Conservation (phyloP, 2,329 filamentous ascomycete genomes). For the Alternaria tenuissima region DNA sequence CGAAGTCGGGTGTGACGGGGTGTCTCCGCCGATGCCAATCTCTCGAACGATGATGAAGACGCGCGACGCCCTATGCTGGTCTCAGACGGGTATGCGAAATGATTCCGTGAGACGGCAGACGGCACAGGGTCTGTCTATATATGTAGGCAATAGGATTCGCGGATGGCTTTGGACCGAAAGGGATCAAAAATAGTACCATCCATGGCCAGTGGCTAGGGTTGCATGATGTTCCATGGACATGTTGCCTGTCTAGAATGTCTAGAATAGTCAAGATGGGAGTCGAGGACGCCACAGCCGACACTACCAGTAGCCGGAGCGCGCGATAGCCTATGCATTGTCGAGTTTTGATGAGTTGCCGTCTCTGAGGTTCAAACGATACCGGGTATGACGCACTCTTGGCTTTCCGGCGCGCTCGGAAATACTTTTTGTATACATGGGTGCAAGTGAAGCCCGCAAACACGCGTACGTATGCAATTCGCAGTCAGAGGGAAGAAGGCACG, state of each 20-base stretch:
- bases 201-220: constrained; percentile 20
- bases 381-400: constrained; percentile 18
- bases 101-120: constrained; percentile 22
- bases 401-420: constrained; percentile 12
- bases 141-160: constrained; percentile 24
- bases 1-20: constrained; percentile 29
- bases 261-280: constrained; percentile 31
- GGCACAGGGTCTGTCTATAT: constrained; percentile 23
- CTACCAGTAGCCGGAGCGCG: constrained; percentile 14
- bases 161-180: constrained; percentile 13
- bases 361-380: background rate
- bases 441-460: constrained; percentile 7
- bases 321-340: background rate
- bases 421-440: background rate
- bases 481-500: background rate
- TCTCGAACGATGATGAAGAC: constrained; percentile 14
- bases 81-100: constrained; percentile 22
- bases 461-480: background rate
- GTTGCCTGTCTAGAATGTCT: constrained; percentile 19
- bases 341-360: background rate
- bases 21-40: constrained; percentile 31
- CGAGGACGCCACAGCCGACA: constrained; percentile 4
- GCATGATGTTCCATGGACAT: constrained; percentile 18
- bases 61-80: constrained; percentile 5
- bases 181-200: constrained; percentile 38